Evolutionary conservation across 495 filamentous ascomycete species (phyloP).

Genomic region (Articulospora tetracladia): DNA sequence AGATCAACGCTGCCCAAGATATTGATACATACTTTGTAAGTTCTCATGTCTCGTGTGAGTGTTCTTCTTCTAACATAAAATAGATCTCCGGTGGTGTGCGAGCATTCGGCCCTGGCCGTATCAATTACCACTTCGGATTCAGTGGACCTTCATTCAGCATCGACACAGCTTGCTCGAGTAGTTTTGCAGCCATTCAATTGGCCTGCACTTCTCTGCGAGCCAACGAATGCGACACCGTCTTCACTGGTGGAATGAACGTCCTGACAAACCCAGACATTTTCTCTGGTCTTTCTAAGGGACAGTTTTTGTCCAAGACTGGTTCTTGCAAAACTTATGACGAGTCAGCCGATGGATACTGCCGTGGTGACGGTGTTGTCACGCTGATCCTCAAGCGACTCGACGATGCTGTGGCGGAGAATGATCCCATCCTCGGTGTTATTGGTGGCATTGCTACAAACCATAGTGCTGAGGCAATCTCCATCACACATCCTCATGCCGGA

Average conservation of each 20-base stretch:
- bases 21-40: conserved; percentile 93
- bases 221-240: conserved; percentile 32
- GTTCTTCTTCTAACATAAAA: conserved; percentile 77
- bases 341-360: conserved; percentile 67
- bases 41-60: conserved; percentile 75
- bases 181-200: conserved; percentile 46
- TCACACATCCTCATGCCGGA: conserved; percentile 71
- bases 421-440: conserved; percentile 68
- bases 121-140: conserved; percentile 47
- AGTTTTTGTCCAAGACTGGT: conserved; percentile 39
- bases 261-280: conserved; percentile 85
- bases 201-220: conserved; percentile 42
- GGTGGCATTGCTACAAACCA: conserved; percentile 69
- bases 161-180: conserved; percentile 52
- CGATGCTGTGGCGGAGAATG: conserved; percentile 69
- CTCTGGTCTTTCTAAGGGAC: conserved; percentile 66
- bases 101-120: conserved; percentile 68
- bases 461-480: conserved; percentile 69
- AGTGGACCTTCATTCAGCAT: conserved; percentile 44
- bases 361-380: conserved; percentile 67
- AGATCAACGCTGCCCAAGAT: conserved; percentile 83
- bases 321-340: conserved; percentile 45
- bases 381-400: conserved; percentile 72
- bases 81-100: conserved; percentile 86
- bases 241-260: conserved; percentile 75